Evolutionary conservation across 331 rosid genomes (phyloP).

Genomic region (Quercus tomentella): DNA sequence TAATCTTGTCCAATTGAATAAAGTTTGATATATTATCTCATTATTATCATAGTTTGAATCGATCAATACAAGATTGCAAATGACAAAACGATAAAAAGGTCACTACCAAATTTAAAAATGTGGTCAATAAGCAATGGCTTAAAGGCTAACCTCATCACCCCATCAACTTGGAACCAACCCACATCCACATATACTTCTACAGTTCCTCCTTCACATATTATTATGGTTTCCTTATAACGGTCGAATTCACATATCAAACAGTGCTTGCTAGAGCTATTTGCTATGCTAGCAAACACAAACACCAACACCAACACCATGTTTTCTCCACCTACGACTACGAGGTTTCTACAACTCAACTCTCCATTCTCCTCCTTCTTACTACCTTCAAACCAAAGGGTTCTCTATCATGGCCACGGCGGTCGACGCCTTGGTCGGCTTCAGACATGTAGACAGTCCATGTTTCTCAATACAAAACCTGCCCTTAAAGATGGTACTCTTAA

Average conservation of each 20-base stretch:
- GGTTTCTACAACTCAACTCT: slow-evolving; percentile 15
- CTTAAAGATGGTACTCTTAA: slow-evolving; percentile 27
- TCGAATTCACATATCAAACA: background rate
- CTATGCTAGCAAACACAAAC: background rate
- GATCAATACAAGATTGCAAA: background rate
- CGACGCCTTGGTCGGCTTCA: background rate
- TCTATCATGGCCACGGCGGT: slow-evolving; percentile 13
- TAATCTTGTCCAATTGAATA: no score
- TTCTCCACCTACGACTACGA: slow-evolving; percentile 14
- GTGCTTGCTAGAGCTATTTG: no score
- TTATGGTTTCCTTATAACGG: slow-evolving; percentile 10
- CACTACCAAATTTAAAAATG: slow-evolving; percentile 1
- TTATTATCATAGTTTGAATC: no score
- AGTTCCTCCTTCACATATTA: background rate
- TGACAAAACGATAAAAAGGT: background rate
- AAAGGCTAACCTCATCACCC: background rate
- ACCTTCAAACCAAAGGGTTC: slow-evolving; percentile 4
- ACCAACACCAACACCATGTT: slow-evolving; percentile 2
- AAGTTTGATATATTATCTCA: no score
- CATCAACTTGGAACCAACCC: background rate
- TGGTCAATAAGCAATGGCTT: slow-evolving; percentile 15
- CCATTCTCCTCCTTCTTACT: slow-evolving; percentile 5
- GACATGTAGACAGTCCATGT: slow-evolving; percentile 23
- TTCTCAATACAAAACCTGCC: slow-evolving; percentile 20
- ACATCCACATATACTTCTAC: slow-evolving; percentile 13